These are phyloP conservation scores for Chrysoporthe austroafricana DNA, from an alignment of 2,329 filamentous ascomycete genomes.

Conservation along the genomic window DNA sequence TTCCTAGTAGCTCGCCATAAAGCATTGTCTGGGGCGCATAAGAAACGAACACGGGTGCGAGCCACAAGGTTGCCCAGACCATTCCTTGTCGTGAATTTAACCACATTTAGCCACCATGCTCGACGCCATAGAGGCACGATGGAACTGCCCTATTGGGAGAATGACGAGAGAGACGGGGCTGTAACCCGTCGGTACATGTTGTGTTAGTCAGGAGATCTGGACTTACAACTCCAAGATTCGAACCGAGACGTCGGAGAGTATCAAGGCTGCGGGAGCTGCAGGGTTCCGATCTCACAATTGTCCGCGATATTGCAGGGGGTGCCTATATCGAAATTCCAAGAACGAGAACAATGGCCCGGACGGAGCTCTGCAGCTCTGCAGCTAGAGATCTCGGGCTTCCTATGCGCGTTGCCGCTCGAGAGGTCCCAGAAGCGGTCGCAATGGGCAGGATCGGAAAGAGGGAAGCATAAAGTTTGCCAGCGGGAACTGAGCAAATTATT, in stretches of 20 bases:
- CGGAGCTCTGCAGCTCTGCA: not conserved
- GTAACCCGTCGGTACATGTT: not conserved
- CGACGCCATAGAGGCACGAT: not conserved
- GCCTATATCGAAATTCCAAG: conserved; percentile 4
- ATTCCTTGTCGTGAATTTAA: not conserved
- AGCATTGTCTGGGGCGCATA: not conserved
- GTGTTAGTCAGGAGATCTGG: not conserved
- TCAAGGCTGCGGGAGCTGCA: conserved; percentile 18
- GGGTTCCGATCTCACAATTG: conserved; percentile 17
- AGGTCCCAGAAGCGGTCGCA: not conserved
- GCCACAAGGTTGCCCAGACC: not conserved
- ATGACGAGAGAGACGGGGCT: not conserved
- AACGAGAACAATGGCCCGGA: not conserved
- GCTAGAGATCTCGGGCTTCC: not conserved
- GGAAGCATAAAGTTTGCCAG: not conserved
- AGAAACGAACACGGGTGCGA: not conserved
- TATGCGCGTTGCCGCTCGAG: not conserved
- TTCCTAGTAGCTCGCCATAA: not conserved
- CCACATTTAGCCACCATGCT: not conserved
- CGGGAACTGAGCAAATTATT: conserved; percentile 13
- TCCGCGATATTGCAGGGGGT: conserved; percentile 15
- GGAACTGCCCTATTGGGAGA: not conserved
- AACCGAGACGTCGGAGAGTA: conserved; percentile 19
- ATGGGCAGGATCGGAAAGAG: not conserved
- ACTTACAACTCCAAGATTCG: not conserved